Evolutionary conservation across 331 rosid genomes (phyloP).

Genomic region (Rosa hybrid): DNA sequence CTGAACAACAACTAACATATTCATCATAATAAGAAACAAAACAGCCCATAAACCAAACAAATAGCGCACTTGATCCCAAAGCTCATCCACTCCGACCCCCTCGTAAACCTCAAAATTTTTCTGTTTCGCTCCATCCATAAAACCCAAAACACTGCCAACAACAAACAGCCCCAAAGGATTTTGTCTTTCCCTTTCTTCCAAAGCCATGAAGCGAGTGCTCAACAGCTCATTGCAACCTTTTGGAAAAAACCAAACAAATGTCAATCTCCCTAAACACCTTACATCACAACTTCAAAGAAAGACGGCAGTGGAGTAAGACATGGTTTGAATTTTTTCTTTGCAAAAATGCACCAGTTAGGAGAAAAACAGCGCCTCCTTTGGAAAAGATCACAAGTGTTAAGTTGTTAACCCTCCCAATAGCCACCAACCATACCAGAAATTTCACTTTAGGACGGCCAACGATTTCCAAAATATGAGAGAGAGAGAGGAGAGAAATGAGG

Average conservation of each 20-base stretch:
- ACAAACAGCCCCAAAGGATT: neutral
- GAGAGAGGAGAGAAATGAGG: neutral
- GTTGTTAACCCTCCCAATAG: neutral
- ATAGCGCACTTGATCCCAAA: neutral
- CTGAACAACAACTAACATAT: neutral
- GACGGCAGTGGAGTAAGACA: neutral
- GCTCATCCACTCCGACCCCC: neutral
- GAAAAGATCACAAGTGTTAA: neutral
- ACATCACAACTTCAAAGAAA: neutral
- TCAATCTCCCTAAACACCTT: neutral
- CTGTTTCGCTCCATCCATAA: neutral
- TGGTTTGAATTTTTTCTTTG: neutral
- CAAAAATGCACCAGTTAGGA: neutral
- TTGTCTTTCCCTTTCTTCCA: neutral
- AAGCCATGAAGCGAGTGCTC: neutral
- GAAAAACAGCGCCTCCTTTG: neutral
- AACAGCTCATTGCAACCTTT: neutral
- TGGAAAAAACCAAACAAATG: neutral
- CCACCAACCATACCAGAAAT: neutral
- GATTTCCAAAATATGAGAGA: neutral
- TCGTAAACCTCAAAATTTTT: neutral
- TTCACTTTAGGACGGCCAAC: neutral
- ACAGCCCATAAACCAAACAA: neutral
- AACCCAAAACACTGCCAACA: neutral
- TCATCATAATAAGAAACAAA: neutral